Evolutionary conservation across 1,139 yeast species (phyloP), one percentile per base, ranked within the genome.

Genomic region (Yamadazyma epiphylla): DNA sequence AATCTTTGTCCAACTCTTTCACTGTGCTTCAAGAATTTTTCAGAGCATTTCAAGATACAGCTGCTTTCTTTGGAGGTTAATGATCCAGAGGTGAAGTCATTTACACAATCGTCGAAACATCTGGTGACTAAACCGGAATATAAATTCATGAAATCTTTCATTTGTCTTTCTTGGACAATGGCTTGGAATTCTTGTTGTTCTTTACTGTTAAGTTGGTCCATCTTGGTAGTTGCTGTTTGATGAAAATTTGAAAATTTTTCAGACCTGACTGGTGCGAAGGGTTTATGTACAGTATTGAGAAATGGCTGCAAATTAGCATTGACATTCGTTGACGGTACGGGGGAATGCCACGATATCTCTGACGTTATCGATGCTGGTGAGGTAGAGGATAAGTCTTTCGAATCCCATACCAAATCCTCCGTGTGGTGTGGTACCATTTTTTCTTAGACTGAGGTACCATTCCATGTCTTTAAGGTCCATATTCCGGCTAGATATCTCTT

Each of bases 1-100:
- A 91, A 91, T 66, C 98, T 81, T 63, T 86, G 94, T 29, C 98
- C 98, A 36, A 94, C 96, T 60, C 98, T 82, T 70, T 91, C 98
- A 61, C 94, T 81, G 72, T 91, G 97, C 64, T 91, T 91, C 70
- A 94, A 77, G 76, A 94, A 94, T 73, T 91, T 91, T 64, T 91
- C 97, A 25, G 96, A 83, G 61, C 99, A 91, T 65, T 84, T 84
- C 71, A 78, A 71, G 45, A 91, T 77, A 66, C 99, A 91, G 21
- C 78, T 53, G 43, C 78, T 79, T 64, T 91, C 98, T 70, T 84
- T 87, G 51, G 77, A 60, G 38, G 95, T 81, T 57, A 91, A 76
- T 54, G 79, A 78, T 55, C 84, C 81, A 28, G 96, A 87, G 37
- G 98, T 91, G 77, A 91, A 89, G 60, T 91, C 98, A 58, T 89